Evolutionary conservation across 1,284 basidiomycete species (phyloP).

Genomic region (Xerocomus amazonicus): DNA sequence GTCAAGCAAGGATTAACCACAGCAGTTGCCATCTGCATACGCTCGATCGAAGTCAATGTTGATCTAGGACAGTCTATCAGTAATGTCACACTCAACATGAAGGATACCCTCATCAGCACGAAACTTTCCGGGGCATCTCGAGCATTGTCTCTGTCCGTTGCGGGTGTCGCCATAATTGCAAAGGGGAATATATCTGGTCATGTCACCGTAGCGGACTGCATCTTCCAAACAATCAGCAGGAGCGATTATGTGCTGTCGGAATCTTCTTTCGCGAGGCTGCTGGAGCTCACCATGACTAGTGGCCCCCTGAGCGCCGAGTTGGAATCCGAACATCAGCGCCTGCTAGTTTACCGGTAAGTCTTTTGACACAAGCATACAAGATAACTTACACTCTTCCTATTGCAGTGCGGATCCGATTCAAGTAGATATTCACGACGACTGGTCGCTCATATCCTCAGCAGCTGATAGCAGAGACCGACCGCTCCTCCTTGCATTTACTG

Average conservation of each 20-base stretch:
- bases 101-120: constrained; percentile 57
- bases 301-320: constrained; percentile 66
- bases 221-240: constrained; percentile 72
- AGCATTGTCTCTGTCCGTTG: constrained; percentile 67
- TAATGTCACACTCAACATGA: constrained; percentile 59
- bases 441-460: constrained; percentile 53
- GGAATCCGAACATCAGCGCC: constrained; percentile 73
- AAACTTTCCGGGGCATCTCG: constrained; percentile 54
- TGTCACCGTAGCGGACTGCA: constrained; percentile 63
- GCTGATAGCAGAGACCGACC: constrained; percentile 47
- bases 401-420: constrained; percentile 73
- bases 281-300: constrained; percentile 75
- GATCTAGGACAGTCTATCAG: constrained; percentile 79
- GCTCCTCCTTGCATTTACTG: constrained; percentile 73
- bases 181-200: constrained; percentile 76
- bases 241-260: constrained; percentile 37
- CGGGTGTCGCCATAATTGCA: constrained; percentile 58
- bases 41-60: constrained; percentile 67
- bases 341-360: constrained; percentile 75
- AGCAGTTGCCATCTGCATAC: constrained; percentile 62
- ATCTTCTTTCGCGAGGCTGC: constrained; percentile 46
- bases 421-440: constrained; percentile 79
- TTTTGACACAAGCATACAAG: not conserved
- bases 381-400: constrained; percentile 1
- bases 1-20: constrained; percentile 53